Conservation (phyloP, 2,329 filamentous ascomycete species). For the Lasiodiplodia theobromae region DNA sequence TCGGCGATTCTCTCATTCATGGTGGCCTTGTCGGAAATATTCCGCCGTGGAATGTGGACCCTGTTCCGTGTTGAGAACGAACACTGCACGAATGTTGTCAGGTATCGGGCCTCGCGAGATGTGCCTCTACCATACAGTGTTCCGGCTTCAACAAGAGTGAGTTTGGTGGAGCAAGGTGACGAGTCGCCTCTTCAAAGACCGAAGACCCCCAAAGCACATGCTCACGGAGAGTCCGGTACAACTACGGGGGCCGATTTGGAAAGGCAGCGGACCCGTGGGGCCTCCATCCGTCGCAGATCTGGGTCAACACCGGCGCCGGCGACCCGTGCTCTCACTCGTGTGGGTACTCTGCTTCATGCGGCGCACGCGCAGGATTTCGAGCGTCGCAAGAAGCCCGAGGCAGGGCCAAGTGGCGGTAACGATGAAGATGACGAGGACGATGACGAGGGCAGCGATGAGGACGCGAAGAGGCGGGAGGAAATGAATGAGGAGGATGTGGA, state of each 20-base stretch:
- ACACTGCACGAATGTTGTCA: slow-evolving; percentile 81
- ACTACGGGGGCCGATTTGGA: slow-evolving; percentile 26
- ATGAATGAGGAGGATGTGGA: slow-evolving; percentile 15
- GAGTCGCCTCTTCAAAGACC: neutral
- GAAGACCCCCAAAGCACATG: neutral
- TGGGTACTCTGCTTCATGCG: slow-evolving; percentile 75
- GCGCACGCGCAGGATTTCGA: slow-evolving; percentile 94
- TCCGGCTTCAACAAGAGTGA: slow-evolving; percentile 32
- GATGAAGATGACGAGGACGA: slow-evolving; percentile 38
- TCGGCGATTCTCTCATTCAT: slow-evolving; percentile 82
- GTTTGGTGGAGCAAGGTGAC: slow-evolving; percentile 22
- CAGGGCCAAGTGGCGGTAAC: slow-evolving; percentile 40
- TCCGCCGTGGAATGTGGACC: slow-evolving; percentile 88
- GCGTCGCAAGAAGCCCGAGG: slow-evolving; percentile 68
- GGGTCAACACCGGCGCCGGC: slow-evolving; percentile 41
- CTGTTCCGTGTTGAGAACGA: slow-evolving; percentile 97
- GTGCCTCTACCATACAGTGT: slow-evolving; percentile 82
- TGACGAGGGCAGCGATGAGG: slow-evolving; percentile 44
- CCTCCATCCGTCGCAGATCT: slow-evolving; percentile 36
- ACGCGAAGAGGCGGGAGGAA: slow-evolving; percentile 34
- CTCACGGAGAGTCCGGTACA: neutral
- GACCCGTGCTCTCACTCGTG: slow-evolving; percentile 55
- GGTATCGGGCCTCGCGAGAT: slow-evolving; percentile 89
- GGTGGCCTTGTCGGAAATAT: slow-evolving; percentile 78
- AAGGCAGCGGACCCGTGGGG: slow-evolving; percentile 23